Base-by-base conservation (phyloP, 139 green algal species). In the Picochlorum sp. region DNA sequence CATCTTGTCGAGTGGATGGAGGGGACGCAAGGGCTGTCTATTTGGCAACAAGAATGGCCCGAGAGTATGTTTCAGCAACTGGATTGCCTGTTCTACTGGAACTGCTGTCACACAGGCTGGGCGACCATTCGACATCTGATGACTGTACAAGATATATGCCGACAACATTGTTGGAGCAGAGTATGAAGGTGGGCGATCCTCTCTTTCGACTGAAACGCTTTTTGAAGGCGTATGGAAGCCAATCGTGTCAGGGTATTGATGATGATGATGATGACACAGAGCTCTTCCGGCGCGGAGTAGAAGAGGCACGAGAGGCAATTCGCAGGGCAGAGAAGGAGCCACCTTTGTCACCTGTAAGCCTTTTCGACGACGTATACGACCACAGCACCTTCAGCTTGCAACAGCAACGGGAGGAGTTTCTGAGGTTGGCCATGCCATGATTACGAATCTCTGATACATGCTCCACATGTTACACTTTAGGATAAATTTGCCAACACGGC, bases 51-150 rank as follows among this genome's bases (percentile, higher is more conserved):
- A 51, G 21, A 4, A 81, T 76, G 58, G 88, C 88, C 4, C 67
- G 86, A 16, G 16, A 54, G 9, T 57, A 79, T 2, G 85, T 77
- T 1, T 18, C 86, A 47, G 51, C 72, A 32, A 41, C 70, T 21
- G 68, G 51, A 20, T 81, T 71, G 18, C 88, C 88, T 4, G 84
- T 93, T 2, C 66, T 95, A 26, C 66, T 95, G 4, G 88, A 88
- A 81, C 77, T 77, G 9, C 92, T 96, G 85, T 86, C 77, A 30
- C 97, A 97, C 69, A 79, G 91, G 18, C 75, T 44, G 10, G 91
- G 91, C 1, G 91, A 97, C 78, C 91, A 97, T 66, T 93, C 84
- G 4, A 97, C 90, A 2, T 88, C 73, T 2, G 90, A 97, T 65
- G 90, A 97, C 76, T 90, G 82, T 8, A 44, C 16, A 65, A 88